Conservation (phyloP, 257 asterid genomes). For the Plantago major region DNA sequence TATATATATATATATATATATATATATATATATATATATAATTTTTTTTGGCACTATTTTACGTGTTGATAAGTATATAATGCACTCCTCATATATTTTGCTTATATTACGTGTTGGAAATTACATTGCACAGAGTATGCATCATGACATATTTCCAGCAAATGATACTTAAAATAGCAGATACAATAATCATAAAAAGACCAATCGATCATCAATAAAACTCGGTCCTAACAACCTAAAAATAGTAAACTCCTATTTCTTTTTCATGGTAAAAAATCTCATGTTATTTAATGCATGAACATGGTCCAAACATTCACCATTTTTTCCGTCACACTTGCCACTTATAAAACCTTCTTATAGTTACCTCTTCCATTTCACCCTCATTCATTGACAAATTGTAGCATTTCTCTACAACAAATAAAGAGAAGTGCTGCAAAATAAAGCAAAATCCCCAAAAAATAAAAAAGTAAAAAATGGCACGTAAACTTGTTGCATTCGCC, state of each 20-base stretch:
- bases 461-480: slow-evolving; percentile 41
- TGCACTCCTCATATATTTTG: no score
- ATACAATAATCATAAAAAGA: neutral
- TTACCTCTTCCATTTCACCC: slow-evolving; percentile 6
- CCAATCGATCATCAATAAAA: neutral
- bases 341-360: slow-evolving; percentile 32
- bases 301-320: slow-evolving; percentile 13
- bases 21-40: no score
- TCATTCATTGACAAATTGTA: slow-evolving; percentile 40
- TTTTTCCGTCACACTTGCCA: slow-evolving; percentile 20
- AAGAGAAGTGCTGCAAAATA: slow-evolving; percentile 42
- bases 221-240: neutral
- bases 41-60: no score
- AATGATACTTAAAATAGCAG: no score
- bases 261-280: neutral
- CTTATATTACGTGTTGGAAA: no score
- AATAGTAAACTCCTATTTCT: neutral
- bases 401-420: slow-evolving; percentile 28
- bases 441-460: neutral
- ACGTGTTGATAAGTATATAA: no score
- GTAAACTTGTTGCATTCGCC: slow-evolving; percentile 34
- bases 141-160: no score
- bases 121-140: no score
- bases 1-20: no score
- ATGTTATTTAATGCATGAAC: slow-evolving; percentile 10